These are phyloP conservation scores for Chaetomium globosum DNA, from an alignment of 2,329 filamentous ascomycete species.

Conservation along the genomic window DNA sequence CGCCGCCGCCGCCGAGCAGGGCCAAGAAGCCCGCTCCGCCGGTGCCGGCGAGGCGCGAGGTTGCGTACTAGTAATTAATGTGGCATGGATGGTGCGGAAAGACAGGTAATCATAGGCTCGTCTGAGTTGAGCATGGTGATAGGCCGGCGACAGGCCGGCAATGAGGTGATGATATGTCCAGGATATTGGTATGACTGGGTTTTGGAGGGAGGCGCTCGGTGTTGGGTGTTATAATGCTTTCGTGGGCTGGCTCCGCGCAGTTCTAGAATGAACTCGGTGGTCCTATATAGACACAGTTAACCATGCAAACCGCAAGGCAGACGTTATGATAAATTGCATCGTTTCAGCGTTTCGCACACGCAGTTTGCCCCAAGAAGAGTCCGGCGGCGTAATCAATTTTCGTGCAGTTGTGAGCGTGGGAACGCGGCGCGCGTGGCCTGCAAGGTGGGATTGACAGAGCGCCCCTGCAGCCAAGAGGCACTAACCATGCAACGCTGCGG, in stretches of 20 bases:
- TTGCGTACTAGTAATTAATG: conserved; percentile 7
- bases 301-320: conserved; percentile 17
- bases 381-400: neutral
- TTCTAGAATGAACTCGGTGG: neutral
- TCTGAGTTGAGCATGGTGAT: neutral
- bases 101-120: neutral
- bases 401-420: neutral
- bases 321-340: conserved; percentile 17
- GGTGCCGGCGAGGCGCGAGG: conserved; percentile 47
- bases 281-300: conserved; percentile 14
- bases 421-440: neutral
- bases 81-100: neutral
- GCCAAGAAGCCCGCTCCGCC: conserved; percentile 60
- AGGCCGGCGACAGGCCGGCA: neutral
- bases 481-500: neutral
- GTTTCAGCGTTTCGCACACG: neutral
- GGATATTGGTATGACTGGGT: neutral
- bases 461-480: conserved; percentile 17
- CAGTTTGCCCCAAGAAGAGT: neutral
- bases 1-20: conserved; percentile 51
- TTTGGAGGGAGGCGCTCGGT: conserved; percentile 16
- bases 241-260: conserved; percentile 32
- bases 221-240: conserved; percentile 18
- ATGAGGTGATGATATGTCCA: conserved; percentile 4
- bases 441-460: neutral